Percentiles rank a stretch among this genome's conserved stretches.
phyloP scores from a whole-genome alignment of 2,329 filamentous ascomycete species.

The Diplodia scrobiculata region DNA sequence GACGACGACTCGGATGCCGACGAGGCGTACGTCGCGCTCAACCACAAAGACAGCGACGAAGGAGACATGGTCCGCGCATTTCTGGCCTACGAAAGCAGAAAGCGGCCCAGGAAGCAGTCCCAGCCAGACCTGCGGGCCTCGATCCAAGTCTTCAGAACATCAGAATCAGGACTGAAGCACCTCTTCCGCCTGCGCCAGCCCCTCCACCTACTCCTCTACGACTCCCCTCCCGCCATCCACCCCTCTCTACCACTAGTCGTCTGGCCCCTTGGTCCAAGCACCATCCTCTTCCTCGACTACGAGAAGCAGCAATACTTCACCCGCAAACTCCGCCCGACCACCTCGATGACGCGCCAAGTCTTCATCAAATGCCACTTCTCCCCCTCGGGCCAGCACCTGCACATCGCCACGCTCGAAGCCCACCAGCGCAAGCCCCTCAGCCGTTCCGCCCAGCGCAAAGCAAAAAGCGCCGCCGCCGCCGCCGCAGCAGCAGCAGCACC shows the following conservation, averaged over 20 bases:
- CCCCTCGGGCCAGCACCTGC: conserved; percentile 25
- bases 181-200: neutral
- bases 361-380: conserved; percentile 33
- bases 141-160: neutral
- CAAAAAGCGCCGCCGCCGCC: neutral
- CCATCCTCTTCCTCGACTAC: conserved; percentile 31
- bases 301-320: conserved; percentile 29
- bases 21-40: neutral
- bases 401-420: conserved; percentile 31
- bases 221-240: conserved; percentile 31
- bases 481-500: too few species aligned
- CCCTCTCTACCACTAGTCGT: conserved; percentile 29
- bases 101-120: neutral
- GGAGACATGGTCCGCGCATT: too few species aligned
- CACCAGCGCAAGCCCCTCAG: neutral
- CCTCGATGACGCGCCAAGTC: conserved; percentile 24
- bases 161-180: neutral
- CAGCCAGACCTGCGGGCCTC: neutral
- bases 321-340: conserved; percentile 18
- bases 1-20: conserved; percentile 3
- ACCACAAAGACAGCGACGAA: neutral
- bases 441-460: neutral
- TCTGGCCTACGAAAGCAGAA: too few species aligned
- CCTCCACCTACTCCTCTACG: conserved; percentile 9
- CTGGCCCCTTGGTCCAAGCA: conserved; percentile 30